A percentile compares a stretch with the other conserved stretches of the same genome.
Conservation (phyloP, 1,284 basidiomycete genomes). For the Omphalotus olearius region DNA sequence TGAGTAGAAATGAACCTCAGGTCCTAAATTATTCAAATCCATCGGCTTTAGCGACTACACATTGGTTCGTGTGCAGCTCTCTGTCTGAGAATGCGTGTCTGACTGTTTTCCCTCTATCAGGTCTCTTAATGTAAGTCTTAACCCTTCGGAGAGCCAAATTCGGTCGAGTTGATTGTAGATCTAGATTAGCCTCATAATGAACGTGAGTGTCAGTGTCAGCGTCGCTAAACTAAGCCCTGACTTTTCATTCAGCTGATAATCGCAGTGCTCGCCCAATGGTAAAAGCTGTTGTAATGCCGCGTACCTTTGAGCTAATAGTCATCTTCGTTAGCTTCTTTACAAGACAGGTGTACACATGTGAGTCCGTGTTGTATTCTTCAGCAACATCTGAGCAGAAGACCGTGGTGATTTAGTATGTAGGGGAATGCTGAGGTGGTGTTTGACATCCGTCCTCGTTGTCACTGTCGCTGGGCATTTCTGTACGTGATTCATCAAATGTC, state of each 20-base stretch:
- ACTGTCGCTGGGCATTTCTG: slow-evolving; percentile 32
- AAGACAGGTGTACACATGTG: slow-evolving; percentile 31
- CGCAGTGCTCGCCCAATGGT: slow-evolving; percentile 35
- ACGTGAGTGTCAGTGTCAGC: slow-evolving; percentile 15
- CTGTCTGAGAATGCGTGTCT: too few species aligned
- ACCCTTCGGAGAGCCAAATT: slow-evolving; percentile 1
- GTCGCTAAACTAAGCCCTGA: not conserved
- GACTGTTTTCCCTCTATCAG: slow-evolving; percentile 20
- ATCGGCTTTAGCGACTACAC: slow-evolving; percentile 17
- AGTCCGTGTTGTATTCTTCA: not conserved
- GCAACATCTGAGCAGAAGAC: not conserved
- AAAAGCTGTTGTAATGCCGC: slow-evolving; percentile 2
- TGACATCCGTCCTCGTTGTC: slow-evolving; percentile 26
- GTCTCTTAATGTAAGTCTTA: slow-evolving; percentile 29
- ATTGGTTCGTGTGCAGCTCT: slow-evolving; percentile 8
- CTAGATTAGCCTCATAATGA: slow-evolving; percentile 20
- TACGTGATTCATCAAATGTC: slow-evolving; percentile 5
- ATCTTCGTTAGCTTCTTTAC: slow-evolving; percentile 30
- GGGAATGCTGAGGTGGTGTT: slow-evolving; percentile 25
- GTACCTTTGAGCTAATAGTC: not conserved
- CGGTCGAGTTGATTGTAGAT: not conserved
- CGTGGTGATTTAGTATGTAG: slow-evolving; percentile 23
- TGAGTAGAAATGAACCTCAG: slow-evolving; percentile 20
- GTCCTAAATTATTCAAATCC: slow-evolving; percentile 32
- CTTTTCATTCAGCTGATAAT: slow-evolving; percentile 23